Evolutionary conservation across 2,329 filamentous ascomycete species (phyloP).

Genomic region (Sporothrix mexicana): DNA sequence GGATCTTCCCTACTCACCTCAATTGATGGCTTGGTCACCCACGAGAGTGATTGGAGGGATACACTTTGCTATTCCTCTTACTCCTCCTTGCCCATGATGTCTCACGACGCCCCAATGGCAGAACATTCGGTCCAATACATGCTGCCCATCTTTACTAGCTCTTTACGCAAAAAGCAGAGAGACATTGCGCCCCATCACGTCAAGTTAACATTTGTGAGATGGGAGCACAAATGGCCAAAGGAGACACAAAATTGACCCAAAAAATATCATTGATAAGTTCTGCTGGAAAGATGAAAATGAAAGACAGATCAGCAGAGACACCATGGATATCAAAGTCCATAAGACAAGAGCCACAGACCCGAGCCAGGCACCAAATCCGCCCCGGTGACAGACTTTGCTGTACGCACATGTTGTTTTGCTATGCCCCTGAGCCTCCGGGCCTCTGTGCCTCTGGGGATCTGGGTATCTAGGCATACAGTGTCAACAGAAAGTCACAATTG

Average conservation of each 20-base stretch:
- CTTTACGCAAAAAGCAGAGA: neutral
- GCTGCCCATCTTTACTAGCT: too few relatives aligned
- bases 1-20: neutral
- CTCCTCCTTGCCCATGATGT: neutral
- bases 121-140: neutral
- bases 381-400: neutral
- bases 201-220: neutral
- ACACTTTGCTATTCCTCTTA: neutral
- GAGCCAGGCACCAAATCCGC: too few relatives aligned
- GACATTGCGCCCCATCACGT: neutral
- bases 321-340: neutral
- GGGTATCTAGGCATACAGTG: too few relatives aligned
- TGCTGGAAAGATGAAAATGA: neutral
- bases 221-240: neutral
- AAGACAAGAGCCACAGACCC: neutral
- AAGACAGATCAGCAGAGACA: slow-evolving; percentile 7
- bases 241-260: neutral
- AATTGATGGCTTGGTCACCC: neutral
- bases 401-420: slow-evolving; percentile 13
- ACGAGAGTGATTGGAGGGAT: neutral
- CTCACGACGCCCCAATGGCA: neutral
- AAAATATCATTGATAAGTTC: neutral
- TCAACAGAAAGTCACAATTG: neutral
- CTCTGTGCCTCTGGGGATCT: too few relatives aligned
- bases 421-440: too few relatives aligned